phyloP scores from a whole-genome alignment of 208 protist species.

The Trypanosomatidae sp. region DNA sequence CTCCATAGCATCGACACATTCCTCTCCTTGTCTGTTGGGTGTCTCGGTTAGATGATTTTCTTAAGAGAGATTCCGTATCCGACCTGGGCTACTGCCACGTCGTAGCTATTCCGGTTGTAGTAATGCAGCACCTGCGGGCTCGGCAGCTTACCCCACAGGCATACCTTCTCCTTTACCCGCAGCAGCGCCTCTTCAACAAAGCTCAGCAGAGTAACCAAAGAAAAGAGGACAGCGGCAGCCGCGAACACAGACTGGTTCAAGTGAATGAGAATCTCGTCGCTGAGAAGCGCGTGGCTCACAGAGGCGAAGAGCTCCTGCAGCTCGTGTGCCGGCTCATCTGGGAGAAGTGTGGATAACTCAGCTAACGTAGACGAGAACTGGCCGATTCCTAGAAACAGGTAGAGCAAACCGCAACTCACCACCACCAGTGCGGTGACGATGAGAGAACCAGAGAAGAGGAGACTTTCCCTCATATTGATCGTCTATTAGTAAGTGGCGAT shows the following conservation, averaged over 20 bases:
- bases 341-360: not conserved
- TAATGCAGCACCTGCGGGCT: slow-evolving; percentile 46
- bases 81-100: slow-evolving; percentile 24
- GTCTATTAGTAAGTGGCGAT: not conserved
- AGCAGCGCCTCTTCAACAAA: slow-evolving; percentile 50
- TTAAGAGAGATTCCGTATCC: slow-evolving; percentile 18
- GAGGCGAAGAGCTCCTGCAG: slow-evolving; percentile 5
- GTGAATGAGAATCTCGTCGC: slow-evolving; percentile 7
- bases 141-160: slow-evolving; percentile 47
- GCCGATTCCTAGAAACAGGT: slow-evolving; percentile 7
- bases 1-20: not conserved
- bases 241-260: slow-evolving; percentile 30
- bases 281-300: not conserved
- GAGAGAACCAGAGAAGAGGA: slow-evolving; percentile 9
- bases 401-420: slow-evolving; percentile 9
- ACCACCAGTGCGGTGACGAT: slow-evolving; percentile 17
- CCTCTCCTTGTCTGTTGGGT: not conserved
- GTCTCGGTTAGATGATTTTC: slow-evolving; percentile 13
- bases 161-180: slow-evolving; percentile 33
- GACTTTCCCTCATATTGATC: not conserved
- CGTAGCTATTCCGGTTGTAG: slow-evolving; percentile 70
- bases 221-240: slow-evolving; percentile 25
- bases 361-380: slow-evolving; percentile 4
- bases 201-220: slow-evolving; percentile 40
- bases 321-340: not conserved